Evolutionary conservation across 768 basidiomycete genomes (phyloP), one percentile per base, ranked within the genome.

Genomic region (Agaricus bisporus): DNA sequence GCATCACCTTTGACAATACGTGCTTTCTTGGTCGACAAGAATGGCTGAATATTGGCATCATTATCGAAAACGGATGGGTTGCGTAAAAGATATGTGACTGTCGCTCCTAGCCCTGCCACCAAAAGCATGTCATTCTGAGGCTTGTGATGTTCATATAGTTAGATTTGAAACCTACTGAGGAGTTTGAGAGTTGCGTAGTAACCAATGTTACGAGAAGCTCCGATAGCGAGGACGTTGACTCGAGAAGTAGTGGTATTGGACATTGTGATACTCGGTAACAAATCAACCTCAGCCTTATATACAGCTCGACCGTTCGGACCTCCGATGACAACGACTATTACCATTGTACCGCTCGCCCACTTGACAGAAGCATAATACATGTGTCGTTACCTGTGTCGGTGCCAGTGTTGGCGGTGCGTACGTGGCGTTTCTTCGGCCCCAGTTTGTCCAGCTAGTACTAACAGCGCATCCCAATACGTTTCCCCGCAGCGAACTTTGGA

Each of bases 51-150:
- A 2, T 57, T 59, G 20, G 70, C 67, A 58, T 88, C 79, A 6
- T 66, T 57, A 41, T 85, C 81, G 57, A 88, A 86, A 4, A 73
- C 70, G 8, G 67, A 56, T 0, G 75, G 67, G 15, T 69, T 73
- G 28, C 86, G 79, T 35, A 88, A 71, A 11, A 87, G 71, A 59
- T 83, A 86, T 0, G 83, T 84, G 0, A 87, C 80, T 1, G 73
- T 80, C 3, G 78, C 72, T 37, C 85, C 85, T 48, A 73, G 65
- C 5, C 70, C 86, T 87, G 20, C 11, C n/a, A 32, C 14, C 25
- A n/a, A n/a, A 15, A 22, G 43, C 48, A 45, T 49, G 5, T 29
- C 29, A 41, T 48, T 43, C n/a, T n/a, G n/a, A 1, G 39, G n/a
- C 29, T 10, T n/a, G 35, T 18, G 43, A 22, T 28, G 7, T n/a